Conservation (phyloP, 78 protist species). For the Bodo saltans region DNA sequence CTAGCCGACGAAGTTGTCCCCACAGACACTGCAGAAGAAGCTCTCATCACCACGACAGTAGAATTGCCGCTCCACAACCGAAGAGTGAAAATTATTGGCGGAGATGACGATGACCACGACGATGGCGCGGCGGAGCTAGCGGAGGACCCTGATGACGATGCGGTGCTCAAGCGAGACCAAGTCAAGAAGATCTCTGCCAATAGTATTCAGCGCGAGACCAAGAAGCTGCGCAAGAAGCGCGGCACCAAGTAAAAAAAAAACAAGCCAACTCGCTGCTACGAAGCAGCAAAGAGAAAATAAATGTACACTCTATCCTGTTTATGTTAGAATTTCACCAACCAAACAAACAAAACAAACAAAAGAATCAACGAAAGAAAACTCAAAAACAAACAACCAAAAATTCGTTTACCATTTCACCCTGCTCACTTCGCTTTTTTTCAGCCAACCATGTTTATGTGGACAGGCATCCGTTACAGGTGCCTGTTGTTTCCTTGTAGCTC, state of each 20-base stretch:
- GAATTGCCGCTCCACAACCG: constrained; percentile 17
- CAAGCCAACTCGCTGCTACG: no score
- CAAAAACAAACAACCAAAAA: no score
- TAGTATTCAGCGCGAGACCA: constrained; percentile 8
- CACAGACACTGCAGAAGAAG: background rate
- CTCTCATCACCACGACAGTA: background rate
- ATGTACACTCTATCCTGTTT: no score
- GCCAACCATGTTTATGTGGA: no score
- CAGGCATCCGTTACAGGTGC: no score
- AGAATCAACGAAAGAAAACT: no score
- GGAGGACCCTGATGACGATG: constrained; percentile 29
- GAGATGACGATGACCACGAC: constrained; percentile 5
- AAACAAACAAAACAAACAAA: no score
- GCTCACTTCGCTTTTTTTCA: no score
- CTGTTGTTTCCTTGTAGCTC: no score
- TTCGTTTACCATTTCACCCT: no score
- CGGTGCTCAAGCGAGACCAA: constrained; percentile 16
- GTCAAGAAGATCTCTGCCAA: constrained; percentile 19
- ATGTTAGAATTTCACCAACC: no score
- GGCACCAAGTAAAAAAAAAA: constrained; percentile 17
- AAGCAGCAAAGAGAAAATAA: no score
- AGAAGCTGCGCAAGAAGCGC: constrained; percentile 30
- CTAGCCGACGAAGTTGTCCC: background rate
- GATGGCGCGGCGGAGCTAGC: constrained; percentile 25
- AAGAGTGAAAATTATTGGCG: background rate